Evolutionary conservation across 495 filamentous ascomycete genomes (phyloP).

Genomic region (Penicillium odoratum): DNA sequence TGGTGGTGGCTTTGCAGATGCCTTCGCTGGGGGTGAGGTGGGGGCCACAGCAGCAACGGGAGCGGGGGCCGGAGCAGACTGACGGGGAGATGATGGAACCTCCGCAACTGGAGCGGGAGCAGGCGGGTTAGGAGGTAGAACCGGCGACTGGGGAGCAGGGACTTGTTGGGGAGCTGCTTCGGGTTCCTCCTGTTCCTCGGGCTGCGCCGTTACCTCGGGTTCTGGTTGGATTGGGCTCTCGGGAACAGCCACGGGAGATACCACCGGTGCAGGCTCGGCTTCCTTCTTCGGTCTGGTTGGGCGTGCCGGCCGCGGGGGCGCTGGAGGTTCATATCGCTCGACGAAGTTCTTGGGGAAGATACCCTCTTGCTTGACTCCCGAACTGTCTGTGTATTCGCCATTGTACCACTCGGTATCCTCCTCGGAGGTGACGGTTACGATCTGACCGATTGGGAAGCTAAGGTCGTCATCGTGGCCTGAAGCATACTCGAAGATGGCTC

Average conservation of each 20-base stretch:
- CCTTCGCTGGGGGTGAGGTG: slow-evolving; percentile 47
- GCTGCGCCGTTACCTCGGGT: slow-evolving; percentile 39
- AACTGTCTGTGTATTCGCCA: slow-evolving; percentile 80
- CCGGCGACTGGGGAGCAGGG: slow-evolving; percentile 37
- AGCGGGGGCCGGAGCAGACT: slow-evolving; percentile 24
- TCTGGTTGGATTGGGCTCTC: slow-evolving; percentile 37
- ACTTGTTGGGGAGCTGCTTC: slow-evolving; percentile 44
- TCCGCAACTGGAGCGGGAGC: slow-evolving; percentile 17
- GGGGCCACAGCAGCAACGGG: slow-evolving; percentile 27
- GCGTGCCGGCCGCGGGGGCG: slow-evolving; percentile 81
- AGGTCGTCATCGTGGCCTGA: slow-evolving; percentile 95
- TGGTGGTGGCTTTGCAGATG: slow-evolving; percentile 43
- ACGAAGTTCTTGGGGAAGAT: slow-evolving; percentile 98
- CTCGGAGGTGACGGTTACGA: slow-evolving; percentile 88
- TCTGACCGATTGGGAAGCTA: slow-evolving; percentile 77
- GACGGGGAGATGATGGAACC: slow-evolving; percentile 29
- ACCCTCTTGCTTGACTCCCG: slow-evolving; percentile 74
- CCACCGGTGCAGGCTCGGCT: slow-evolving; percentile 42
- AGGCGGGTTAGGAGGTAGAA: not conserved
- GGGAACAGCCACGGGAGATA: slow-evolving; percentile 28
- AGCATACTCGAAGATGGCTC: slow-evolving; percentile 88
- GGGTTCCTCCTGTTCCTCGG: slow-evolving; percentile 15
- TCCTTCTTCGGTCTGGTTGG: slow-evolving; percentile 73
- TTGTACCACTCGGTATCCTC: slow-evolving; percentile 96
- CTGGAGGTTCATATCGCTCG: slow-evolving; percentile 87